These are phyloP conservation scores for Colletotrichum falcatum DNA, from an alignment of 2,329 filamentous ascomycete species.

Conservation along the genomic window DNA sequence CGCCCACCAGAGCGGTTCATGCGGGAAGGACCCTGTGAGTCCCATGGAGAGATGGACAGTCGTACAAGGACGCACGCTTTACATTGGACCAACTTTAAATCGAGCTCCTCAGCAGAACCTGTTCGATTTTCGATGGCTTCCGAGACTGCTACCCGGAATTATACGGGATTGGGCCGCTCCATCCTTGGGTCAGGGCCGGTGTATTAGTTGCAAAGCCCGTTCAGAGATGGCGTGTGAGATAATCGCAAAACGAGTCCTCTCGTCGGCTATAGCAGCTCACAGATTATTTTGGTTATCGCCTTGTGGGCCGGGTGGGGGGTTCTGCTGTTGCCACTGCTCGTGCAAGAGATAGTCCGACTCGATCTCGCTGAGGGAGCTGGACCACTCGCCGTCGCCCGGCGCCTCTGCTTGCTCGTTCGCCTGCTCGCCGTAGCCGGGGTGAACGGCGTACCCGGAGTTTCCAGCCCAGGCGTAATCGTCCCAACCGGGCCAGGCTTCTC, in stretches of 20 bases:
- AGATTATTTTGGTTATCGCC: too few relatives aligned
- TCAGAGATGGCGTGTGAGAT: background rate
- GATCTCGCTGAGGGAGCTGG: background rate
- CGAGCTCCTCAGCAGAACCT: too few relatives aligned
- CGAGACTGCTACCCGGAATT: background rate
- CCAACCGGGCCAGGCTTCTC: background rate
- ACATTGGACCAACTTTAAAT: background rate
- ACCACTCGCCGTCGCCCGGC: background rate
- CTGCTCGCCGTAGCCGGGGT: background rate
- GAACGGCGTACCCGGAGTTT: too few relatives aligned
- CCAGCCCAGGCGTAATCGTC: background rate
- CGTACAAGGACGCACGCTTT: background rate
- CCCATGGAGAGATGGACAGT: background rate
- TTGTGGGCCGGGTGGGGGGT: too few relatives aligned
- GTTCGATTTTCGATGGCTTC: background rate
- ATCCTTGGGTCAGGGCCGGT: background rate
- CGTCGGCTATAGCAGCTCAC: accelerated
- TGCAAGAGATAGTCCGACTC: background rate
- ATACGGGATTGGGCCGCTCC: background rate
- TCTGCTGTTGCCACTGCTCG: background rate
- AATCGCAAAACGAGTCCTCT: background rate
- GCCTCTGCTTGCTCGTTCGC: background rate
- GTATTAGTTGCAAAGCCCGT: background rate
- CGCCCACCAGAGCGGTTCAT: background rate
- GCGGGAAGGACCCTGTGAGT: background rate